Evolutionary conservation across 1,284 basidiomycete species (phyloP).

Genomic region (Microbotryum saponariae): DNA sequence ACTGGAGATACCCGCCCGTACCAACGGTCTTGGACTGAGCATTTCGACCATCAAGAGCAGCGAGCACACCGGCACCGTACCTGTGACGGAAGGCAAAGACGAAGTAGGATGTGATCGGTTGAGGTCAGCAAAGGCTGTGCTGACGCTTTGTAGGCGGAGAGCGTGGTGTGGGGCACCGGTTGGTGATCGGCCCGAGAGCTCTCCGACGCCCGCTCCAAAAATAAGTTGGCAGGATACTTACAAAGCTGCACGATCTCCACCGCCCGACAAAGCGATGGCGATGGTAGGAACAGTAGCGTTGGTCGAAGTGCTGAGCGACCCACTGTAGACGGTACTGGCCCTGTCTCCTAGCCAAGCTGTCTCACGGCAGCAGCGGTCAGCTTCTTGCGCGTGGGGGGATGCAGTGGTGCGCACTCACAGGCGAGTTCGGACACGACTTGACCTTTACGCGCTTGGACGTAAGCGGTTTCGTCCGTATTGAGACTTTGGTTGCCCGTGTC

Average conservation of each 20-base stretch:
- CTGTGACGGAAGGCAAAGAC: no score
- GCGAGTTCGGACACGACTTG: neutral
- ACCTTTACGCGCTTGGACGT: constrained; percentile 1
- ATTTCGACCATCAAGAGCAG: constrained; percentile 56
- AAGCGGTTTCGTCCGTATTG: neutral
- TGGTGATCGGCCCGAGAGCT: no score
- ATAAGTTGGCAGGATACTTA: constrained; percentile 32
- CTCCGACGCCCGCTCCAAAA: no score
- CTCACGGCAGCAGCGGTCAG: no score
- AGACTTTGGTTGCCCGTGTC: constrained; percentile 1
- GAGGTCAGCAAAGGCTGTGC: no score
- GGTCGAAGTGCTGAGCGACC: neutral
- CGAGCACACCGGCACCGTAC: constrained; percentile 52
- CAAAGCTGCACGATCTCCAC: constrained; percentile 53
- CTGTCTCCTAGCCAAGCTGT: neutral
- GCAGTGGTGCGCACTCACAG: neutral
- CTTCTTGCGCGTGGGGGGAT: no score
- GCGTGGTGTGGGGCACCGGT: no score
- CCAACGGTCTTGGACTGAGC: constrained; percentile 50
- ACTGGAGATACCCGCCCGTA: constrained; percentile 60
- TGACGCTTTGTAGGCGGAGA: no score
- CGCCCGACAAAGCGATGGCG: constrained; percentile 15
- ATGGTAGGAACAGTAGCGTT: constrained; percentile 1
- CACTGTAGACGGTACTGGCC: neutral
- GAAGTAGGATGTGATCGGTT: no score